A percentile compares a stretch with the other conserved stretches of the same genome.
Conservation (phyloP, 2,329 filamentous ascomycete genomes). For the Sphaerostilbella broomeana region DNA sequence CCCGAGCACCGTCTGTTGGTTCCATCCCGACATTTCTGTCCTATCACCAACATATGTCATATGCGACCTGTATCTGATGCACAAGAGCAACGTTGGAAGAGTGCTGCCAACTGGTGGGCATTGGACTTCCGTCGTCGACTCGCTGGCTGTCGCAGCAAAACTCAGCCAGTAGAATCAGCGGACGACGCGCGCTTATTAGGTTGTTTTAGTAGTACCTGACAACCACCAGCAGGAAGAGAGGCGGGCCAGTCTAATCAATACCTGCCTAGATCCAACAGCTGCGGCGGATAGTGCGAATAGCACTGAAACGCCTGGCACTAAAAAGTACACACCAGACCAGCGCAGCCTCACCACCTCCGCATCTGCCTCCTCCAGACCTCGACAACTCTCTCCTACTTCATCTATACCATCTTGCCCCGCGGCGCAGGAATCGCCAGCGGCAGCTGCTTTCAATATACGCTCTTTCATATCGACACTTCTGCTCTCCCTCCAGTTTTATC, state of each 20-base stretch:
- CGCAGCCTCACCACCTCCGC: conserved; percentile 11
- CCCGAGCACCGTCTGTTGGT: neutral
- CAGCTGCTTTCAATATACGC: neutral
- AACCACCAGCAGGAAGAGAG: neutral
- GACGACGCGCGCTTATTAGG: conserved; percentile 31
- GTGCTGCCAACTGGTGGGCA: neutral
- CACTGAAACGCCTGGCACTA: neutral
- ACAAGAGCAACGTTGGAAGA: neutral
- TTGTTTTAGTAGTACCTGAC: conserved; percentile 24
- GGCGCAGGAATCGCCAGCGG: conserved; percentile 4
- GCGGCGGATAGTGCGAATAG: neutral
- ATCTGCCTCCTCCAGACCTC: neutral
- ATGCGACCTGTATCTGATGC: neutral
- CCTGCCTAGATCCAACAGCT: no score
- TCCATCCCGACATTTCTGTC: conserved; percentile 3
- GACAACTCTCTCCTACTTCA: conserved; percentile 1
- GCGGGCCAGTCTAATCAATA: neutral
- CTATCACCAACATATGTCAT: conserved; percentile 4
- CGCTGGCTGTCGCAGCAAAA: conserved; percentile 17
- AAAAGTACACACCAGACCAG: neutral
- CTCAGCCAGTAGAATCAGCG: conserved; percentile 28
- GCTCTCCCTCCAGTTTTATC: conserved; percentile 5
- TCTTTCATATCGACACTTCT: conserved; percentile 9
- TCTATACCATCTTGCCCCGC: neutral
- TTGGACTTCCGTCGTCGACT: conserved; percentile 22